A percentile compares a stretch with the other conserved stretches of the same genome.
These are phyloP conservation scores for Ophiostoma angusticollis DNA, from an alignment of 2,329 filamentous ascomycete genomes.

Conservation along the genomic window DNA sequence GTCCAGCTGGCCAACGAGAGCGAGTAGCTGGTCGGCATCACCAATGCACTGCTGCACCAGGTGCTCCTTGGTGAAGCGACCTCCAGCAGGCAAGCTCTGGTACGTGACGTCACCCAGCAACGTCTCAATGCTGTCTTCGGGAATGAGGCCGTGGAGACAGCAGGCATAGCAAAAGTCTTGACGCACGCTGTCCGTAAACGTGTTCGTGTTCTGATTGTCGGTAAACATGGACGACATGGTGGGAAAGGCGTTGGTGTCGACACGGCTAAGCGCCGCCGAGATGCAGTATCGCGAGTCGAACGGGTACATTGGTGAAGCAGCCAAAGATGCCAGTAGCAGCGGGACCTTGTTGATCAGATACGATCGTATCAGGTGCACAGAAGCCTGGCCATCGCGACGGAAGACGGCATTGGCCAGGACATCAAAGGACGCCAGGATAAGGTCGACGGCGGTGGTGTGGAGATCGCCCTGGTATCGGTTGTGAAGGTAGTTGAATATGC, in stretches of 20 bases:
- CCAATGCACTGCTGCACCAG: conserved; percentile 67
- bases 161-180: conserved; percentile 82
- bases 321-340: conserved; percentile 38
- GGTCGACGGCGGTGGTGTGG: conserved; percentile 63
- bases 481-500: conserved; percentile 67
- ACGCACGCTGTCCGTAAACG: conserved; percentile 44
- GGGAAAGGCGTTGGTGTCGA: conserved; percentile 65
- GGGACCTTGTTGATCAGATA: conserved; percentile 65
- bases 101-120: conserved; percentile 77
- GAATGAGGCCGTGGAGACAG: conserved; percentile 73
- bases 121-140: conserved; percentile 61
- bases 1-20: conserved; percentile 69
- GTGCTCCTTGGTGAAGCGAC: conserved; percentile 64
- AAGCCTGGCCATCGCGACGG: conserved; percentile 39
- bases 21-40: conserved; percentile 50
- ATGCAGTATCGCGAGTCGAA: conserved; percentile 62
- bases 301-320: conserved; percentile 50
- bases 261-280: conserved; percentile 61
- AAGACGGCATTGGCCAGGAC: conserved; percentile 78
- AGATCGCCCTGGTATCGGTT: conserved; percentile 70
- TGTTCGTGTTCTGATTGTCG: conserved; percentile 42
- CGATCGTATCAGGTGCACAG: conserved; percentile 65
- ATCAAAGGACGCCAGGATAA: conserved; percentile 83
- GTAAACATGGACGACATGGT: conserved; percentile 47
- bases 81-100: conserved; percentile 60